A percentile compares a stretch with the other conserved stretches of the same genome.
These are phyloP conservation scores for Candolleomyces aberdarensis DNA, from an alignment of 768 basidiomycete species.

Conservation along the genomic window DNA sequence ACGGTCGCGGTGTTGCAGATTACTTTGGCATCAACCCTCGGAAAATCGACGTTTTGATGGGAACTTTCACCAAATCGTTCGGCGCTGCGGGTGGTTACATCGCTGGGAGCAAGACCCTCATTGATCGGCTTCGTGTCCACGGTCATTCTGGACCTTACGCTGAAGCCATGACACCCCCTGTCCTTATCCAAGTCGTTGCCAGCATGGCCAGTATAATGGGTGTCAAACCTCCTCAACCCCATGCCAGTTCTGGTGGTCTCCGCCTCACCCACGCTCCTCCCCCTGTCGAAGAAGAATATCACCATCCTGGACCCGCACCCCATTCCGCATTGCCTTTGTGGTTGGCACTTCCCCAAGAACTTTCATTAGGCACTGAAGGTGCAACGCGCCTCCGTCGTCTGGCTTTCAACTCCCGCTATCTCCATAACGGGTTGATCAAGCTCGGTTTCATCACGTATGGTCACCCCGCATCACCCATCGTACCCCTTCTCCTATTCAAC, in stretches of 20 bases:
- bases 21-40: conserved; percentile 86
- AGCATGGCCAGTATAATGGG: conserved; percentile 99
- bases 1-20: conserved; percentile 92
- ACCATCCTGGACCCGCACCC: conserved; percentile 70
- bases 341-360: conserved; percentile 67
- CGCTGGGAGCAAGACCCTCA: conserved; percentile 74
- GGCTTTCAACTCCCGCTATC: conserved; percentile 94
- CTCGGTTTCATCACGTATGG: conserved; percentile 98
- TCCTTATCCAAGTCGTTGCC: conserved; percentile 86
- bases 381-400: conserved; percentile 77
- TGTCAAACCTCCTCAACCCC: conserved; percentile 37
- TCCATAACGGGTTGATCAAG: conserved; percentile 79
- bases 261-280: conserved; percentile 28
- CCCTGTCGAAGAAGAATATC: conserved; percentile 31
- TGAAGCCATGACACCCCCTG: conserved; percentile 87
- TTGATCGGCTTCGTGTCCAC: conserved; percentile 77
- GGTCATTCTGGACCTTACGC: conserved; percentile 85
- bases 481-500: conserved; percentile 89
- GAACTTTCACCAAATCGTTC: conserved; percentile 96
- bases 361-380: conserved; percentile 86
- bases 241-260: conserved; percentile 26
- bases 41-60: conserved; percentile 94
- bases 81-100: conserved; percentile 96
- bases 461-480: conserved; percentile 86
- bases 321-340: conserved; percentile 66